Conservation (phyloP, 2,329 filamentous ascomycete genomes). For the Aspergillus fumigatus region DNA sequence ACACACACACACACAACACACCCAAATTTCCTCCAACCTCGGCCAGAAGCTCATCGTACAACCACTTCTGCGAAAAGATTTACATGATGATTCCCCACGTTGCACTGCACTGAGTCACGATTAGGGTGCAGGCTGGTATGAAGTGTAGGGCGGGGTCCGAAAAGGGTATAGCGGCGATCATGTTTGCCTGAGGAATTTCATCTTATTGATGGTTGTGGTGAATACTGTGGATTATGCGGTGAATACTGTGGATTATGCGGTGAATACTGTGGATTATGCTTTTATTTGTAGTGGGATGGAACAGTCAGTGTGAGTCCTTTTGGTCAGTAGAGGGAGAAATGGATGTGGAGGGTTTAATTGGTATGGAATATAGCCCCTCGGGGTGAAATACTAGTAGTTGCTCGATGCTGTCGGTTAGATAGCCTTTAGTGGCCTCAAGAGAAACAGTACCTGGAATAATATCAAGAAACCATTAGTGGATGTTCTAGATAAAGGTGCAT, state of each 20-base stretch:
- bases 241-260: too few species aligned
- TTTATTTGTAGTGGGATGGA: background rate
- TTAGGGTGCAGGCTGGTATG: slow-evolving; percentile 1
- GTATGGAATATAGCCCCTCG: background rate
- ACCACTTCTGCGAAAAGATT: background rate
- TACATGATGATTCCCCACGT: background rate
- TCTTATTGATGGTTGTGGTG: background rate
- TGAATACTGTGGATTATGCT: background rate
- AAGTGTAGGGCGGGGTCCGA: slow-evolving; percentile 18
- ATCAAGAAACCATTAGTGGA: background rate
- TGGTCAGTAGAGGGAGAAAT: background rate
- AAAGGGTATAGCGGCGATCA: slow-evolving; percentile 16
- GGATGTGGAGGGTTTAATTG: background rate
- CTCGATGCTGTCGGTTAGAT: background rate
- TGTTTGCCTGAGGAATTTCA: slow-evolving; percentile 11
- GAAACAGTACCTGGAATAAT: background rate
- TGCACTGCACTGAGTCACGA: slow-evolving; percentile 3
- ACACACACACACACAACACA: too few species aligned
- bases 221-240: too few species aligned
- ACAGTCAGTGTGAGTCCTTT: background rate
- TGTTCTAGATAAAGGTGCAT: background rate
- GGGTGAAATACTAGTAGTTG: background rate
- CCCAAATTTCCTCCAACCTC: background rate
- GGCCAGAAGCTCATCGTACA: background rate
- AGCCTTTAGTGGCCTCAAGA: background rate